Conservation (phyloP, 2,329 filamentous ascomycete genomes). For the Penicillium frequentans region DNA sequence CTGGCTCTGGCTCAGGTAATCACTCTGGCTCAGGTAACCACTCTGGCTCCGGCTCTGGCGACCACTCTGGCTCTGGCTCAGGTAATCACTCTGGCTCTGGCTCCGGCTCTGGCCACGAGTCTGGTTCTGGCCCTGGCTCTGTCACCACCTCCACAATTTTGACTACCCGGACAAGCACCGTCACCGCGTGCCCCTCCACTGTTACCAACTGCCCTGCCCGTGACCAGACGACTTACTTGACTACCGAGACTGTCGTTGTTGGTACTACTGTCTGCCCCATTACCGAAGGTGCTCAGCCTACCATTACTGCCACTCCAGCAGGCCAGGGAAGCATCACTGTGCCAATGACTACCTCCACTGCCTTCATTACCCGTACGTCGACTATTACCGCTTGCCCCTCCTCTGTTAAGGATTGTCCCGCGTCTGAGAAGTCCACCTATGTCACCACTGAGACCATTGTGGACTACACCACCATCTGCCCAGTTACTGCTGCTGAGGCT, state of each 20-base stretch:
- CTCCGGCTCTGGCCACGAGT: not conserved
- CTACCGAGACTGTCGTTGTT: conserved; percentile 1
- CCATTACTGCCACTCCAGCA: not conserved
- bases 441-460: conserved; percentile 2
- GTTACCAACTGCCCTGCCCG: not conserved
- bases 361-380: not conserved
- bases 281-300: not conserved
- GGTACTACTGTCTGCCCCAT: conserved; percentile 1
- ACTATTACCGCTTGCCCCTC: not conserved
- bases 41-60: not conserved
- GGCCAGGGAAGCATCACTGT: not conserved
- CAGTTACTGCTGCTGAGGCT: not conserved
- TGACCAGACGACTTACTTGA: not conserved
- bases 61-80: not conserved
- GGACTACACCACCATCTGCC: conserved; percentile 1
- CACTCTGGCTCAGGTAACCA: not conserved
- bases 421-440: not conserved
- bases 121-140: not conserved
- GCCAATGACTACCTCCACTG: not conserved
- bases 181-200: not conserved
- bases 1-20: not conserved
- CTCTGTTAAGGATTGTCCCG: not conserved
- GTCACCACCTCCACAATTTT: not conserved
- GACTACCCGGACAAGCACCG: not conserved
- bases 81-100: no score